Conservation (phyloP, 352 stramenopile genomes). For the Phytophthora quininea region DNA sequence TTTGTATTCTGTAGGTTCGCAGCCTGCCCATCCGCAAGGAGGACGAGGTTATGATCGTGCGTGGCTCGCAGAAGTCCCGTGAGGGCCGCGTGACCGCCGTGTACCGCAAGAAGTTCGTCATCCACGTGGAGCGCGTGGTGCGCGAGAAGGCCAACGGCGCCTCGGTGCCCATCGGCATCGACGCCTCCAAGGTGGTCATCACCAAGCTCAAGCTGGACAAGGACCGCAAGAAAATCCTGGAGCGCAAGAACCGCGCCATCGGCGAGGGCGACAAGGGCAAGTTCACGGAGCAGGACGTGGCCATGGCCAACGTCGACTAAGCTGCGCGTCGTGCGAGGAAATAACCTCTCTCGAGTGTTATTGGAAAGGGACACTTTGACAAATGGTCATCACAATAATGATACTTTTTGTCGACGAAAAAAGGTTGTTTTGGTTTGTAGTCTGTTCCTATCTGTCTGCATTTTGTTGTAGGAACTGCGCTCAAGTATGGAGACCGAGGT, state of each 20-base stretch:
- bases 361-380: no score
- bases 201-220: slow-evolving; percentile 99
- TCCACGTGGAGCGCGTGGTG: slow-evolving; percentile 99
- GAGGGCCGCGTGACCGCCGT: slow-evolving; percentile 98
- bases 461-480: no score
- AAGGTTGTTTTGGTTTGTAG: no score
- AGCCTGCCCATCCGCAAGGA: slow-evolving; percentile 99
- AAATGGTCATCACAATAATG: no score
- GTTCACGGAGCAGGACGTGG: slow-evolving; percentile 89
- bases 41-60: slow-evolving; percentile 98
- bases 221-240: slow-evolving; percentile 98
- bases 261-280: slow-evolving; percentile 88
- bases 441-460: no score
- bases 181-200: slow-evolving; percentile 98
- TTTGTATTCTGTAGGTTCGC: slow-evolving; percentile 78
- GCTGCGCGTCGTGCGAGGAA: slow-evolving; percentile 2
- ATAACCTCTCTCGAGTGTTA: no score
- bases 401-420: no score
- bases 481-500: no score
- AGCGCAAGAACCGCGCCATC: slow-evolving; percentile 96
- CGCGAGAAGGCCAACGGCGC: slow-evolving; percentile 98
- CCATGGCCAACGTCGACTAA: slow-evolving; percentile 92
- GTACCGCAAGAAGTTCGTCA: slow-evolving; percentile 99
- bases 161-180: slow-evolving; percentile 96
- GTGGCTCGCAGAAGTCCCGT: slow-evolving; percentile 97